These are phyloP conservation scores for Apiospora phragmitis DNA, from an alignment of 2,329 filamentous ascomycete genomes.

Conservation along the genomic window DNA sequence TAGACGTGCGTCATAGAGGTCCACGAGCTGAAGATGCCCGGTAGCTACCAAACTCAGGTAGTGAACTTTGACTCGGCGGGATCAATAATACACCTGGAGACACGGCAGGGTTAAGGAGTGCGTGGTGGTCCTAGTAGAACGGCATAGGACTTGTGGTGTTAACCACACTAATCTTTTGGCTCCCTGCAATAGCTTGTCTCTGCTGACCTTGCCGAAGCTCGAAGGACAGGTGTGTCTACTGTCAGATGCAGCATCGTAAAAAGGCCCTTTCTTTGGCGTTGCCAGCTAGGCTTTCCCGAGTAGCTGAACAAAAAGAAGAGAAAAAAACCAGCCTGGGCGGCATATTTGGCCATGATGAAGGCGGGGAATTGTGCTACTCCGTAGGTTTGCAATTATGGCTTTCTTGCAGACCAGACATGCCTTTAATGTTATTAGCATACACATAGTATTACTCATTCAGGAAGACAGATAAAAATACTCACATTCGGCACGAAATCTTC, in stretches of 20 bases:
- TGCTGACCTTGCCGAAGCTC: background rate
- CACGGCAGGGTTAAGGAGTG: background rate
- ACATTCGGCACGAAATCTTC: conserved; percentile 77
- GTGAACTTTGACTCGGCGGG: background rate
- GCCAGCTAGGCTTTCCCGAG: background rate
- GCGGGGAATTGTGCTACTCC: background rate
- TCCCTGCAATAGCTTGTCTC: background rate
- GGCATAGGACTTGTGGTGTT: background rate
- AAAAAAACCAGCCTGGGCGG: background rate
- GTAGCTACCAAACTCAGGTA: background rate
- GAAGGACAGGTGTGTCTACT: background rate
- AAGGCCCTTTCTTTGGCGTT: background rate
- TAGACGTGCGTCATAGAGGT: background rate
- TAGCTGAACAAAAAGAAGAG: background rate
- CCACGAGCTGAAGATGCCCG: background rate
- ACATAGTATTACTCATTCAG: conserved; percentile 9
- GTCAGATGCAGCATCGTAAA: background rate
- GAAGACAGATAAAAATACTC: conserved; percentile 40
- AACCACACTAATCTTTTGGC: background rate
- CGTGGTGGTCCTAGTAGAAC: background rate
- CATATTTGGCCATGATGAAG: background rate
- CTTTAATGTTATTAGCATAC: conserved; percentile 14
- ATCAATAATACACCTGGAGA: background rate
- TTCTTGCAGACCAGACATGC: conserved; percentile 29
- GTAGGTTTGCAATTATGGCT: conserved; percentile 13